phyloP scores from a whole-genome alignment of 306 rosid species.

The Medicago truncatula region DNA sequence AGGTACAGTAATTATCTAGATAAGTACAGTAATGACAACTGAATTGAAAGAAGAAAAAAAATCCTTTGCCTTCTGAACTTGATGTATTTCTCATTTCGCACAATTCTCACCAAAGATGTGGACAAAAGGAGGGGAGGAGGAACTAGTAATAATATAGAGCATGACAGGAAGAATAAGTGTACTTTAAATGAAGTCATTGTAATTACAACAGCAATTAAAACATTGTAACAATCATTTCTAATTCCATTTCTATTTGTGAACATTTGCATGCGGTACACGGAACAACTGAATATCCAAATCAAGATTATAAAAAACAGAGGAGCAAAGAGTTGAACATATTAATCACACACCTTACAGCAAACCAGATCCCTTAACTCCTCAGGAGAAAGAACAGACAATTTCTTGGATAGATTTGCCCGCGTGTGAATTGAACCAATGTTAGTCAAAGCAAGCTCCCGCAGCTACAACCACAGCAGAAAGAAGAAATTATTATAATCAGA shows the following conservation, averaged over 20 bases:
- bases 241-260: constrained; percentile 9
- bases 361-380: constrained; percentile 85
- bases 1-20: not conserved
- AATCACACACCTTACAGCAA: constrained; percentile 77
- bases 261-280: not conserved
- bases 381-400: constrained; percentile 74
- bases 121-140: not conserved
- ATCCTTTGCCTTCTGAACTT: constrained; percentile 8
- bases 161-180: not conserved
- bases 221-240: constrained; percentile 22
- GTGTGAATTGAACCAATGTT: constrained; percentile 89
- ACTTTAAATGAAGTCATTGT: constrained; percentile 11
- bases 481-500: constrained; percentile 15
- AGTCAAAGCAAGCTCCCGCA: constrained; percentile 80
- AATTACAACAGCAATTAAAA: constrained; percentile 21
- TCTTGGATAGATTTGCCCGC: constrained; percentile 88
- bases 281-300: constrained; percentile 30
- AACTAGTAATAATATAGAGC: constrained; percentile 3
- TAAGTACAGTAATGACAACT: constrained; percentile 1
- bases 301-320: constrained; percentile 10
- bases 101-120: constrained; percentile 19
- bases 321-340: constrained; percentile 17
- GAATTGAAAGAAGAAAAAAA: not conserved
- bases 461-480: constrained; percentile 58
- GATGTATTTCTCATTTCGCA: constrained; percentile 24